phyloP scores from a whole-genome alignment of 2,329 filamentous ascomycete genomes.

The Didymella lethalis region DNA sequence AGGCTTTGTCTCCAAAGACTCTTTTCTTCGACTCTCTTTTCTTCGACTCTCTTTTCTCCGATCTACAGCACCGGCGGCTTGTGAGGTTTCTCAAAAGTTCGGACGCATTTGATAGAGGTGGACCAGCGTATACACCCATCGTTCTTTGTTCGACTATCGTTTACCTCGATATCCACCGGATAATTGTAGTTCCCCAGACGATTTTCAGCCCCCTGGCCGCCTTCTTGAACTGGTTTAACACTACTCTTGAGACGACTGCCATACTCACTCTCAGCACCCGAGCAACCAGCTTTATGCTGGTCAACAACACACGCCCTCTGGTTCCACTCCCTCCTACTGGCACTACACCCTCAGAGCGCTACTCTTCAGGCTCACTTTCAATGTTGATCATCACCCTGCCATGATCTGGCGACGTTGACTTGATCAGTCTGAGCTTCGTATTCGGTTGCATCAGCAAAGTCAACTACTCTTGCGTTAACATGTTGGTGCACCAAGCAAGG shows the following conservation, averaged over 20 bases:
- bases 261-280: constrained; percentile 5
- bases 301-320: constrained; percentile 6
- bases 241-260: neutral
- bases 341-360: constrained; percentile 12
- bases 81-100: constrained; percentile 20
- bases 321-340: constrained; percentile 19
- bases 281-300: constrained; percentile 7
- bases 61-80: constrained; percentile 17
- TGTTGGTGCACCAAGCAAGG: neutral
- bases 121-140: constrained; percentile 5
- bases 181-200: constrained; percentile 18
- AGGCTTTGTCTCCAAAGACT: neutral
- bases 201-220: neutral
- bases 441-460: neutral
- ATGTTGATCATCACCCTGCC: constrained; percentile 17
- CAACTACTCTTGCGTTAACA: neutral
- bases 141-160: constrained; percentile 19
- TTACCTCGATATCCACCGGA: constrained; percentile 17
- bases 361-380: constrained; percentile 10
- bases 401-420: constrained; percentile 2
- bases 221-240: neutral
- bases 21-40: constrained; percentile 4
- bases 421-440: constrained; percentile 13
- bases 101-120: constrained; percentile 17
- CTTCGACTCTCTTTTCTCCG: constrained; percentile 11